These are phyloP conservation scores for Jatropha podagrica DNA, from an alignment of 441 rosid species.

Conservation along the genomic window DNA sequence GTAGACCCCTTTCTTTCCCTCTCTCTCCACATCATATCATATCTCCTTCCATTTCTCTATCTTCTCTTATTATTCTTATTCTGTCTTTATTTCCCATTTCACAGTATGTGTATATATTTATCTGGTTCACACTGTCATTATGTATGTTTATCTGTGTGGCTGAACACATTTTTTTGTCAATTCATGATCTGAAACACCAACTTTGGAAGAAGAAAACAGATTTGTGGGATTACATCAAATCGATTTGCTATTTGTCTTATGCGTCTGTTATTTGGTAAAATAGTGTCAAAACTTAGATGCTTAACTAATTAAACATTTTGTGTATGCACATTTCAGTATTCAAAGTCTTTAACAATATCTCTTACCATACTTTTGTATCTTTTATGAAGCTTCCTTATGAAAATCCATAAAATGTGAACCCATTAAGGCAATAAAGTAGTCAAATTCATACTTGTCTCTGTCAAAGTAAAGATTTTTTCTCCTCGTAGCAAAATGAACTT, in stretches of 20 bases:
- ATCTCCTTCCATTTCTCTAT: slow-evolving; percentile 9
- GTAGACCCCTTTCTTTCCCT: slow-evolving; percentile 37
- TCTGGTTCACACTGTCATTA: slow-evolving; percentile 21
- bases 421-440: slow-evolving; percentile 10
- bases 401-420: slow-evolving; percentile 19
- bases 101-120: background rate
- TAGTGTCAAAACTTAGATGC: slow-evolving; percentile 17
- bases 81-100: slow-evolving; percentile 18
- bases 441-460: slow-evolving; percentile 14
- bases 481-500: no score
- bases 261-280: slow-evolving; percentile 30
- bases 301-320: no score
- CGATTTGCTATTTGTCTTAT: slow-evolving; percentile 39
- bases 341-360: background rate
- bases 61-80: slow-evolving; percentile 11
- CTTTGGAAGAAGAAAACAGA: slow-evolving; percentile 21
- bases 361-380: slow-evolving; percentile 12
- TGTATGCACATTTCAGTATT: no score
- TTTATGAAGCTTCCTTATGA: slow-evolving; percentile 17
- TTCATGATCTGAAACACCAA: slow-evolving; percentile 19
- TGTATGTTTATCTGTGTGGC: background rate
- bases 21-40: slow-evolving; percentile 14
- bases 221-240: slow-evolving; percentile 23
- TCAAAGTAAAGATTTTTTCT: background rate
- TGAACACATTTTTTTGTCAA: slow-evolving; percentile 19